Conservation (phyloP, 1,284 basidiomycete genomes). For the Puccinia polysora region DNA sequence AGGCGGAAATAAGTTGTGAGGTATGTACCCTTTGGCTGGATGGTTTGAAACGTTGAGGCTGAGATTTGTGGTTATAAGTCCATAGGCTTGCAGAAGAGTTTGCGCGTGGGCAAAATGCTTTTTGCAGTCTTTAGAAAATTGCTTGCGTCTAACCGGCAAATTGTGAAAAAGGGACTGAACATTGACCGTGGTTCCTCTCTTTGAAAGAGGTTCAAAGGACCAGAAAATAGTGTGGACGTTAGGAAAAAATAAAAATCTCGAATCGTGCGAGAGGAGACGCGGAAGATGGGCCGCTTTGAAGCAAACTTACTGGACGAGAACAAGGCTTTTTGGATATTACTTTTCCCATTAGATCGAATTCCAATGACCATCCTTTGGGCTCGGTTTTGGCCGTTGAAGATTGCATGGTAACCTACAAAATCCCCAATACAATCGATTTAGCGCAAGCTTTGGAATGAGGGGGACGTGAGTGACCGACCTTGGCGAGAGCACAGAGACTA, state of each 20-base stretch:
- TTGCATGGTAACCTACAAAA: slow-evolving; percentile 36
- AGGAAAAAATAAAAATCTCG: slow-evolving; percentile 50
- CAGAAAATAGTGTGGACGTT: slow-evolving; percentile 51
- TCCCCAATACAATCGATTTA: background rate
- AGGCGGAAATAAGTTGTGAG: background rate
- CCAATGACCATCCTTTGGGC: slow-evolving; percentile 39
- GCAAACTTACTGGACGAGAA: slow-evolving; percentile 22
- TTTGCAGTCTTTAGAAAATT: slow-evolving; percentile 82
- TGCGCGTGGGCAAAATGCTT: slow-evolving; percentile 84
- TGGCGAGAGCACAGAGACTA: slow-evolving; percentile 79
- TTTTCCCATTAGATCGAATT: slow-evolving; percentile 43
- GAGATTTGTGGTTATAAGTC: slow-evolving; percentile 67
- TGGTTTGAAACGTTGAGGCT: slow-evolving; percentile 72
- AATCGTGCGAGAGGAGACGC: no score
- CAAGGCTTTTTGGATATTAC: slow-evolving; percentile 39
- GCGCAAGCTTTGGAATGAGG: background rate
- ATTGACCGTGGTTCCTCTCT: slow-evolving; percentile 82
- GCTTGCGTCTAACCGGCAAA: slow-evolving; percentile 85
- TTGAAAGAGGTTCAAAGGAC: slow-evolving; percentile 26
- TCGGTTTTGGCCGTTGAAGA: slow-evolving; percentile 27
- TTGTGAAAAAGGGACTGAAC: slow-evolving; percentile 71
- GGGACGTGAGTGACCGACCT: slow-evolving; percentile 50
- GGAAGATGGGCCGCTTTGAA: no score
- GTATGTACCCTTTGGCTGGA: slow-evolving; percentile 65
- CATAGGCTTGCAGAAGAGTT: slow-evolving; percentile 78